Percentiles rank a stretch among this genome's conserved stretches.
Evolutionary conservation across 148 eudicot species (phyloP).

Genomic region (Selenicereus undatus): DNA sequence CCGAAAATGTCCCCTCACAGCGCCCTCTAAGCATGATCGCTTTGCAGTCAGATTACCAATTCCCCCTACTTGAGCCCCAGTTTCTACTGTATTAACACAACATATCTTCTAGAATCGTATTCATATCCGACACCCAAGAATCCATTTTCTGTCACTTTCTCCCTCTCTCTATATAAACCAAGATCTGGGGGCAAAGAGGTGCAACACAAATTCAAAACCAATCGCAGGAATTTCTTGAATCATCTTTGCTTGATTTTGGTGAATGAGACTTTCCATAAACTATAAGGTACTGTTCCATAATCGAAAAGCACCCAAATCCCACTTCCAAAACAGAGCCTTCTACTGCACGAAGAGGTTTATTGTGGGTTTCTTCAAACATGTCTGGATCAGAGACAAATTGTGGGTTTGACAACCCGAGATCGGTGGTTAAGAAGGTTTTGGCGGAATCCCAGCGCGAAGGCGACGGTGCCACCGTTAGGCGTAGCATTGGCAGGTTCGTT

Average conservation of each 20-base stretch:
- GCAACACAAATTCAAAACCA: not conserved
- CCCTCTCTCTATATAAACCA: constrained; percentile 5
- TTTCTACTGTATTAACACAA: too few species aligned
- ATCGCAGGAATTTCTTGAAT: not conserved
- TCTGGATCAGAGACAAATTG: constrained; percentile 8
- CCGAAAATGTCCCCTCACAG: not conserved
- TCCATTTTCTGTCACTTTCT: not conserved
- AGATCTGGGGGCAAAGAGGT: not conserved
- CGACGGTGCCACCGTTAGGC: constrained; percentile 40
- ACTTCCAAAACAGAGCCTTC: not conserved
- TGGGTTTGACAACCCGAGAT: constrained; percentile 28
- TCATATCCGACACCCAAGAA: constrained; percentile 2
- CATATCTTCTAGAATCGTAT: constrained; percentile 16
- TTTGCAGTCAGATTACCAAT: not conserved
- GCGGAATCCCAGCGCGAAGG: constrained; percentile 41
- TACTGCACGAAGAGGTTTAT: not conserved
- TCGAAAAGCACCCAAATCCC: not conserved
- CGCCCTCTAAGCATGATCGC: constrained; percentile 3
- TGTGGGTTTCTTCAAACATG: constrained; percentile 5
- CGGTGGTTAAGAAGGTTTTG: constrained; percentile 34
- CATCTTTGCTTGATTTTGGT: not conserved
- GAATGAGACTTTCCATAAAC: constrained; percentile 16
- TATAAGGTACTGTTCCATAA: constrained; percentile 11
- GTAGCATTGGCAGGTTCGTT: constrained; percentile 42
- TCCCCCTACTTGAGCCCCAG: not conserved